Conservation (phyloP, 2,329 filamentous ascomycete species). For the Neofusicoccum sp. region DNA sequence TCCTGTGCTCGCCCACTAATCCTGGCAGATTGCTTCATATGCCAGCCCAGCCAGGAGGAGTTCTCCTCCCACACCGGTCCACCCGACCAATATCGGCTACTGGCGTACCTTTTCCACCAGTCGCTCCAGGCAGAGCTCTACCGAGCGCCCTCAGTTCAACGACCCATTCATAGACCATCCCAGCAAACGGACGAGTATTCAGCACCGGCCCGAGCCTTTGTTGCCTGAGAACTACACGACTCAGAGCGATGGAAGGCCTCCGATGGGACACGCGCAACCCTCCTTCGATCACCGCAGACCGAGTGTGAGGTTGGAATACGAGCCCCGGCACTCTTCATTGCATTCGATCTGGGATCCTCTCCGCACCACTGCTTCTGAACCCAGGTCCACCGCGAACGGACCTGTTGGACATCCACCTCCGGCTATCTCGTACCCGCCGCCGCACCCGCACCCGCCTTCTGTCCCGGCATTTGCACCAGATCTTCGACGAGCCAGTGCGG, state of each 20-base stretch:
- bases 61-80: neutral
- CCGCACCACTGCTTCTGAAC: neutral
- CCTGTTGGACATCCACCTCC: neutral
- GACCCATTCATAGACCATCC: conserved; percentile 13
- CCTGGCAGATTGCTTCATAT: neutral
- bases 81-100: neutral
- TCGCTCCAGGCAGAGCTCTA: neutral
- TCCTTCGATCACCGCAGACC: neutral
- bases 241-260: neutral
- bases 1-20: neutral
- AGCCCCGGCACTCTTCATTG: neutral
- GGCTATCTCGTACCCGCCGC: neutral
- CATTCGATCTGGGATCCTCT: neutral
- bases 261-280: neutral
- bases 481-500: neutral
- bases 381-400: neutral
- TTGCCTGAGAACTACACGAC: neutral
- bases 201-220: conserved; percentile 29
- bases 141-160: neutral
- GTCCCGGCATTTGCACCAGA: neutral
- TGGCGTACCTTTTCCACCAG: neutral
- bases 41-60: neutral
- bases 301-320: neutral
- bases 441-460: neutral
- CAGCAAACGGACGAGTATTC: neutral